A percentile compares a stretch with the other conserved stretches of the same genome.
Evolutionary conservation across 108 stramenopile genomes (phyloP).

Genomic region (Cyclostephanos tholiformis): DNA sequence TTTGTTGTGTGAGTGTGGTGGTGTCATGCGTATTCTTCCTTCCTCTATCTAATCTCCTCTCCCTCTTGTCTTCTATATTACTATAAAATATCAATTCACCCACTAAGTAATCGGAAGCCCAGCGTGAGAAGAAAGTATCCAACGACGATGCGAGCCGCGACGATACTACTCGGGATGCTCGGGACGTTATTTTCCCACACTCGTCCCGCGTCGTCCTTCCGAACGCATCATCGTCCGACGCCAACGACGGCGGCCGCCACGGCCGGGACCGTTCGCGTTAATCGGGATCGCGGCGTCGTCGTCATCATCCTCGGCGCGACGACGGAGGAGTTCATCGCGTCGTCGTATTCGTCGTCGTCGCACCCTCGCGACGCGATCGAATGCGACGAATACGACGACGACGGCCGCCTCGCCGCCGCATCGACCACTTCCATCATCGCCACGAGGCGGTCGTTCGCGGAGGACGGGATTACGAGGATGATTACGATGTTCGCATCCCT

Average conservation of each 20-base stretch:
- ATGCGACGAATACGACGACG: neutral
- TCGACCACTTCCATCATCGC: neutral
- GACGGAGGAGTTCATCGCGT: no score
- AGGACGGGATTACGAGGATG: constrained; percentile 10
- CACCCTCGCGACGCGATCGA: neutral
- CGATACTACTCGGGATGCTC: neutral
- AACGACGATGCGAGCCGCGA: neutral
- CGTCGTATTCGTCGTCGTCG: neutral
- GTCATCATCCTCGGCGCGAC: neutral
- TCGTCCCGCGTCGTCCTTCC: neutral
- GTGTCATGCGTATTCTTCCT: no score
- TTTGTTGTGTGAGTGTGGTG: no score
- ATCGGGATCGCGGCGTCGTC: neutral
- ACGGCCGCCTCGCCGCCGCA: neutral
- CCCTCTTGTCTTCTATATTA: no score
- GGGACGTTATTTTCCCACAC: neutral
- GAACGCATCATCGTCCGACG: neutral
- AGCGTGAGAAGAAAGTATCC: no score
- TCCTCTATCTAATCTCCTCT: no score
- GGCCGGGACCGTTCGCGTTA: no score
- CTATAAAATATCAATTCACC: no score
- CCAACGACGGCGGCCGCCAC: no score
- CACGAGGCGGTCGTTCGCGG: constrained; percentile 27
- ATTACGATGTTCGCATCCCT: constrained; percentile 11
- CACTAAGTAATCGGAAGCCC: no score